Conservation (phyloP, 495 filamentous ascomycete genomes). For the Thermochaetoides thermophila region DNA sequence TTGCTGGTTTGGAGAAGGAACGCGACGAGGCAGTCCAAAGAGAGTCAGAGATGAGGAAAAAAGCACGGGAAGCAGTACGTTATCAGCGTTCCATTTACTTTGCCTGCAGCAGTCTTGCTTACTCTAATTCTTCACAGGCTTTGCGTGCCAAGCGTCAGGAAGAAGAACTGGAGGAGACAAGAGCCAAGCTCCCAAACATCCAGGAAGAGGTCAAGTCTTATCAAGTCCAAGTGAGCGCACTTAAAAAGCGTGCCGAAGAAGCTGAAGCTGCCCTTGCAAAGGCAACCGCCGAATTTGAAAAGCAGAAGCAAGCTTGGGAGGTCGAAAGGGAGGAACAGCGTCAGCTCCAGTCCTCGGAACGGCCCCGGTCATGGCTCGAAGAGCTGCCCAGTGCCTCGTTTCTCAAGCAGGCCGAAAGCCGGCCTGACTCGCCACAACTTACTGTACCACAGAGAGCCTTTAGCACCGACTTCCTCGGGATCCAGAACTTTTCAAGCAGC, state of each 20-base stretch:
- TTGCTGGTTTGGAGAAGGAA: constrained; percentile 71
- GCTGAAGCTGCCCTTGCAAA: constrained; percentile 46
- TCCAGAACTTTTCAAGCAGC: constrained; percentile 24
- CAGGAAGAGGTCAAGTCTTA: constrained; percentile 39
- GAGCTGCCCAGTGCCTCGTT: constrained; percentile 27
- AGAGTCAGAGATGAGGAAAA: constrained; percentile 72
- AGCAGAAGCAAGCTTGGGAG: constrained; percentile 44
- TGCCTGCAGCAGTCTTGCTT: no score
- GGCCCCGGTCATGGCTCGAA: constrained; percentile 61
- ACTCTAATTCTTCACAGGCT: constrained; percentile 44
- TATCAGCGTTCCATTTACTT: constrained; percentile 3
- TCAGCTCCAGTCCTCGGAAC: constrained; percentile 50
- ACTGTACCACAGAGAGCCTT: constrained; percentile 28
- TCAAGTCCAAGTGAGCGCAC: constrained; percentile 44
- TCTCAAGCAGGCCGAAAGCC: constrained; percentile 22
- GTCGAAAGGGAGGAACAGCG: constrained; percentile 57
- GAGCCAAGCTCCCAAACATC: constrained; percentile 47
- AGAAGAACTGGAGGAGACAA: constrained; percentile 65
- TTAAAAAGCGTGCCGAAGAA: constrained; percentile 49
- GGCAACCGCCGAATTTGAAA: constrained; percentile 29
- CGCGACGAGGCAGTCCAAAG: constrained; percentile 70
- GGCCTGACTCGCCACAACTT: constrained; percentile 32
- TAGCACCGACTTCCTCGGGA: constrained; percentile 32
- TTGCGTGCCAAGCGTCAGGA: constrained; percentile 61
- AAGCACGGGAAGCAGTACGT: constrained; percentile 72